These are phyloP conservation scores for Phlebopus sp. DNA, from an alignment of 1,284 basidiomycete genomes.

Conservation along the genomic window DNA sequence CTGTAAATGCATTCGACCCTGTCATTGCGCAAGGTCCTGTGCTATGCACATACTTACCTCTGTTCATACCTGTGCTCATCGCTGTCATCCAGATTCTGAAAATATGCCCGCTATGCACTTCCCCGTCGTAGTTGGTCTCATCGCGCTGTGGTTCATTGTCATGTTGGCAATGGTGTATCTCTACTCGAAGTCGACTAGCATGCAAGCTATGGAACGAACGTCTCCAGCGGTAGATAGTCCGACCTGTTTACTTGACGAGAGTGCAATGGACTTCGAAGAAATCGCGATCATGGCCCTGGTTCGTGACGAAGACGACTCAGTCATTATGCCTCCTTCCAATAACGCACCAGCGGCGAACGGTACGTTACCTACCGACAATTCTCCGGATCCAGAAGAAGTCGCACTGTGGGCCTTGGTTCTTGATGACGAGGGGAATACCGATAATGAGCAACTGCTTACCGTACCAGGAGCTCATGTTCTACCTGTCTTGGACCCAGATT, in stretches of 20 bases:
- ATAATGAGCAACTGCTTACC: too few relatives aligned
- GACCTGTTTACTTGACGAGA: slow-evolving; percentile 9
- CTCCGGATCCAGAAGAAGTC: too few relatives aligned
- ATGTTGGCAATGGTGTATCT: neutral
- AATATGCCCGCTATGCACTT: neutral
- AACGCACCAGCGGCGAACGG: too few relatives aligned
- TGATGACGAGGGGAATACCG: too few relatives aligned
- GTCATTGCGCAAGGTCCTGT: neutral
- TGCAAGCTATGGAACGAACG: neutral
- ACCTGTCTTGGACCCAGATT: too few relatives aligned
- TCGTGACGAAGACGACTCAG: too few relatives aligned
- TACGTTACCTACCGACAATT: too few relatives aligned
- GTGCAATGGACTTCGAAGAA: neutral
- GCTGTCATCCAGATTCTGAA: neutral
- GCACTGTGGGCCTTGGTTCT: too few relatives aligned
- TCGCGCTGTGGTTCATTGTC: neutral
- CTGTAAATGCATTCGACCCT: neutral
- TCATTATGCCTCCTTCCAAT: too few relatives aligned
- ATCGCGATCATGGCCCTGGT: too few relatives aligned
- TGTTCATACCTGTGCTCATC: neutral
- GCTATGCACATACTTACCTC: neutral
- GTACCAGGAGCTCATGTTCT: too few relatives aligned
- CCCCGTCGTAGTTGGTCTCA: neutral
- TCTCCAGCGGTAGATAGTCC: neutral
- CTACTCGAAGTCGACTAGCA: neutral